These are phyloP conservation scores for Veloboletus limbatus DNA, from an alignment of 1,284 basidiomycete genomes.

Conservation along the genomic window DNA sequence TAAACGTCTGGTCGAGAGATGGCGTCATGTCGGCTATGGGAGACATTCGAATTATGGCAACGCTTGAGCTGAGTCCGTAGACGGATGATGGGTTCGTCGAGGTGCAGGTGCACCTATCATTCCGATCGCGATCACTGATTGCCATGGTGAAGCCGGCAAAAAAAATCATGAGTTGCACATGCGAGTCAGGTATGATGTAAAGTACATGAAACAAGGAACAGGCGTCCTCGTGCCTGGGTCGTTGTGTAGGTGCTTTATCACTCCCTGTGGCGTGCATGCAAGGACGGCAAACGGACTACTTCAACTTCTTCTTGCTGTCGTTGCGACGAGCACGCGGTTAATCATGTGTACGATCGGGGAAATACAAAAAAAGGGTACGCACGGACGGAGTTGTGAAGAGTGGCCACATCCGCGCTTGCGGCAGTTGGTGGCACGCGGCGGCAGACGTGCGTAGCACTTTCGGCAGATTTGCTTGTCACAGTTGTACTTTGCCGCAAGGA, in stretches of 20 bases:
- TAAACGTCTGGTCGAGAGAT: too few relatives aligned
- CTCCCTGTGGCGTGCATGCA: constrained; percentile 2
- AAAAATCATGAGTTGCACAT: constrained; percentile 18
- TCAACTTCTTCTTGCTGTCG: constrained; percentile 89
- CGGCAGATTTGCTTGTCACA: constrained; percentile 99
- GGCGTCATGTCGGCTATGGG: too few relatives aligned
- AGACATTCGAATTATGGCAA: too few relatives aligned
- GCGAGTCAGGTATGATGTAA: constrained; percentile 15
- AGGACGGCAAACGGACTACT: constrained; percentile 61
- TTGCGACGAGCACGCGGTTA: not conserved
- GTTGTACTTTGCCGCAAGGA: constrained; percentile 95
- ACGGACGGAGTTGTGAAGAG: constrained; percentile 95
- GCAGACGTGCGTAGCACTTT: constrained; percentile 99
- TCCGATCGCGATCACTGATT: too few relatives aligned
- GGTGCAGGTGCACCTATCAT: too few relatives aligned
- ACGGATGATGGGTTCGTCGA: too few relatives aligned
- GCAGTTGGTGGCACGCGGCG: constrained; percentile 99
- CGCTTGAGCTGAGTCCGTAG: too few relatives aligned
- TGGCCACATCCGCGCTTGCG: constrained; percentile 90
- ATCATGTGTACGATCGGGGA: not conserved
- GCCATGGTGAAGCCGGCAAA: too few relatives aligned
- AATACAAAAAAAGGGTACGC: constrained; percentile 38
- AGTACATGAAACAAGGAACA: too few relatives aligned
- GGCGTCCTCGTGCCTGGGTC: too few relatives aligned
- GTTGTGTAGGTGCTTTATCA: constrained; percentile 8